A percentile compares a stretch with the other conserved stretches of the same genome.
phyloP scores from a whole-genome alignment of 768 basidiomycete species.

The Pulveroboletus sp. region DNA sequence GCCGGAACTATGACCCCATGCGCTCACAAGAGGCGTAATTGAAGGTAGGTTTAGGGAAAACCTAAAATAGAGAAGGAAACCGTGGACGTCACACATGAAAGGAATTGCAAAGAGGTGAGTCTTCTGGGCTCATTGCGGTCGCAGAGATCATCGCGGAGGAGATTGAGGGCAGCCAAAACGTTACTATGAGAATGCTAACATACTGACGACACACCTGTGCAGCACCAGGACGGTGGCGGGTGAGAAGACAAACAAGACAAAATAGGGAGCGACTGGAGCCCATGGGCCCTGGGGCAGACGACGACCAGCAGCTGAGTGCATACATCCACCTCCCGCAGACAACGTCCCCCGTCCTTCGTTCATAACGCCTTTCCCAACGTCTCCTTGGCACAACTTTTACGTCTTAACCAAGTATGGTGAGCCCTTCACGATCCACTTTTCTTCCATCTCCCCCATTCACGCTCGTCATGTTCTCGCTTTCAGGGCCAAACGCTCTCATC shows the following conservation, averaged over 20 bases:
- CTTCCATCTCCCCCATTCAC: slow-evolving; percentile 5
- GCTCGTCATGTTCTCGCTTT: background rate
- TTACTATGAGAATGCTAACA: background rate
- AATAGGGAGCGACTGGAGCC: slow-evolving; percentile 17
- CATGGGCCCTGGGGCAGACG: slow-evolving; percentile 1
- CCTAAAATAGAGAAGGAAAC: slow-evolving; percentile 3
- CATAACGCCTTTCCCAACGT: background rate
- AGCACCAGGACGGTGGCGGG: slow-evolving; percentile 1
- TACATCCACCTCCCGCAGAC: slow-evolving; percentile 9
- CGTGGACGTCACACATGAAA: background rate
- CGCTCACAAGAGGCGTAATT: slow-evolving; percentile 14
- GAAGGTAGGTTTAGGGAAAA: slow-evolving; percentile 1
- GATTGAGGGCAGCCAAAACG: background rate
- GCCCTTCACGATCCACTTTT: slow-evolving; percentile 6
- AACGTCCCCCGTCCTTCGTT: background rate
- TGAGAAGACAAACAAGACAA: slow-evolving; percentile 31
- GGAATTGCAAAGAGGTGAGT: background rate
- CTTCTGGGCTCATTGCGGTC: background rate
- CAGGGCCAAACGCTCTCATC: slow-evolving; percentile 86
- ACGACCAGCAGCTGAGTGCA: slow-evolving; percentile 7
- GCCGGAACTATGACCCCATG: slow-evolving; percentile 5
- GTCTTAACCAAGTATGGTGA: slow-evolving; percentile 30
- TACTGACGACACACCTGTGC: too few species aligned
- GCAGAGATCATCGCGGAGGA: slow-evolving; percentile 3
- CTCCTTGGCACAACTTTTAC: slow-evolving; percentile 14